phyloP scores from a whole-genome alignment of 257 asterid genomes.

The Paulownia fortunei region DNA sequence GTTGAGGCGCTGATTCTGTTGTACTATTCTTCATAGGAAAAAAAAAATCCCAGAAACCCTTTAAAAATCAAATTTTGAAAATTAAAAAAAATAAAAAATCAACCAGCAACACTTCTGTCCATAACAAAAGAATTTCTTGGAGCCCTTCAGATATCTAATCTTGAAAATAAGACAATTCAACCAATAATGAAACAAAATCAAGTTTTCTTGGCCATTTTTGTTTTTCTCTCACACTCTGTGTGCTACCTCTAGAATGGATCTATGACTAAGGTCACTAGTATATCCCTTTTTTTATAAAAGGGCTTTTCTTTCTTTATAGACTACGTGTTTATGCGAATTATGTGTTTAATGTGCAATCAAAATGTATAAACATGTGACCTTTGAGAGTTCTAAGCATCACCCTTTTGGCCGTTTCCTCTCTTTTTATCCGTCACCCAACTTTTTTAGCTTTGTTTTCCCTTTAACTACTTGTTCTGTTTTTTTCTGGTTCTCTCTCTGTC shows the following conservation, averaged over 20 bases:
- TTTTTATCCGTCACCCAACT: slow-evolving; percentile 10
- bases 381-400: slow-evolving; percentile 30
- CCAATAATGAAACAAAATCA: not conserved
- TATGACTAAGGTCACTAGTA: slow-evolving; percentile 12
- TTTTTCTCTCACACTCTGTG: not conserved
- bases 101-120: slow-evolving; percentile 9
- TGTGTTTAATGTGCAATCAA: slow-evolving; percentile 16
- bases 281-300: not conserved
- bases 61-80: not conserved
- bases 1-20: slow-evolving; percentile 37
- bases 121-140: slow-evolving; percentile 1
- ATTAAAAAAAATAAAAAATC: not conserved
- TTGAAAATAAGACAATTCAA: not conserved
- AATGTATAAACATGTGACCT: slow-evolving; percentile 16
- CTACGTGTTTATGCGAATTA: slow-evolving; percentile 12
- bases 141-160: slow-evolving; percentile 2
- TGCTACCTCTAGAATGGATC: slow-evolving; percentile 41
- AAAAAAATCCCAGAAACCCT: slow-evolving; percentile 20
- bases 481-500: not conserved
- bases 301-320: not conserved
- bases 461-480: not conserved
- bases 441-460: not conserved
- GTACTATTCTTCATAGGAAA: slow-evolving; percentile 46
- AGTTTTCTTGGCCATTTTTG: not conserved
- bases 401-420: slow-evolving; percentile 24